These are phyloP conservation scores for Volvox carteri DNA, from an alignment of 163 green algal species.

Conservation along the genomic window DNA sequence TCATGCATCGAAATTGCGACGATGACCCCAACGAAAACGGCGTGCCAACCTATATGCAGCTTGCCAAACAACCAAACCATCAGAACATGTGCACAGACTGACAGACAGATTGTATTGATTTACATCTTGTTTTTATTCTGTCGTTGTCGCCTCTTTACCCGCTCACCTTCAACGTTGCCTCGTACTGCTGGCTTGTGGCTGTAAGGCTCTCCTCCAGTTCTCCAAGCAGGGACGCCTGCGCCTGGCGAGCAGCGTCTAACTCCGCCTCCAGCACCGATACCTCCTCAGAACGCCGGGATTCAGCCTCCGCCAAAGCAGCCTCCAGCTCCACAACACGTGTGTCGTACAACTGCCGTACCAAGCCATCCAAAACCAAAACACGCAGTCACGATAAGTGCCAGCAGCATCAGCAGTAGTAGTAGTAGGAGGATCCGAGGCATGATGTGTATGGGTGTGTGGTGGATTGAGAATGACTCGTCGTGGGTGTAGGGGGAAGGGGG, in stretches of 20 bases:
- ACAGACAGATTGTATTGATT: not conserved
- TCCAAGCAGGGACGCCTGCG: conserved; percentile 42
- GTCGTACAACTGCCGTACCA: conserved; percentile 45
- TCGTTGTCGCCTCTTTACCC: not conserved
- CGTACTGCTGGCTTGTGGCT: conserved; percentile 52
- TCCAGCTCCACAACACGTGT: conserved; percentile 43
- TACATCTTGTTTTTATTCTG: not conserved
- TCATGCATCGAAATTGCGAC: too few relatives aligned
- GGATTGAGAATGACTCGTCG: too few relatives aligned
- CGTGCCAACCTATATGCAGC: too few relatives aligned
- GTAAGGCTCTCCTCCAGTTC: conserved; percentile 54
- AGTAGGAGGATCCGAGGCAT: too few relatives aligned
- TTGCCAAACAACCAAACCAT: too few relatives aligned
- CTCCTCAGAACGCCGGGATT: not conserved
- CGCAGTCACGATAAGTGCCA: too few relatives aligned
- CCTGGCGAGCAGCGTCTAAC: conserved; percentile 40
- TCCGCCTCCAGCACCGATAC: conserved; percentile 41
- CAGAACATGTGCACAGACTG: too few relatives aligned
- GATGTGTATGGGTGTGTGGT: too few relatives aligned
- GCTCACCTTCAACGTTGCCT: conserved; percentile 38
- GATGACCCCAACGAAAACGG: too few relatives aligned
- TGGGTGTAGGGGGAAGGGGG: too few relatives aligned
- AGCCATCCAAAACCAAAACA: too few relatives aligned
- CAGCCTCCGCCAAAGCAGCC: conserved; percentile 19
- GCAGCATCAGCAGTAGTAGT: too few relatives aligned